These are phyloP conservation scores for baker's yeast (Saccharomyces cerevisiae) DNA, from an alignment of 805 yeast species.

Conservation along the genomic window DNA sequence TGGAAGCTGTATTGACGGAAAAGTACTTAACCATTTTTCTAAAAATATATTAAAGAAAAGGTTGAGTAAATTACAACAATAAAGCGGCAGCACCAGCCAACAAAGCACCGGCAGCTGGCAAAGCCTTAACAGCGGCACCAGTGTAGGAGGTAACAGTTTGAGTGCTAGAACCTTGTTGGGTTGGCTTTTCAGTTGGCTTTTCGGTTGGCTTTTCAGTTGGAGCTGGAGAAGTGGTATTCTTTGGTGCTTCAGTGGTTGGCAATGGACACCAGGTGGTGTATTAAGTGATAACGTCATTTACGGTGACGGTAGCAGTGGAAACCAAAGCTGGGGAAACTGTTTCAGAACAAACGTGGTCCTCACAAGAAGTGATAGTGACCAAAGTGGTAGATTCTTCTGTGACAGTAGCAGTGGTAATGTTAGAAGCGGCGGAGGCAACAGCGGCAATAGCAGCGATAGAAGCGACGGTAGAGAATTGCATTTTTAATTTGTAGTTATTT, in stretches of 20 bases:
- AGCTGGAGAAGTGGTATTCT: slow-evolving; percentile 17
- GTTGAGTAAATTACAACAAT: slow-evolving; percentile 33
- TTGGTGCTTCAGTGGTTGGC: slow-evolving; percentile 16
- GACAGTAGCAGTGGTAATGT: slow-evolving; percentile 16
- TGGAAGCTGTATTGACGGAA: not conserved
- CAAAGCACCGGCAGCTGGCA: slow-evolving; percentile 42
- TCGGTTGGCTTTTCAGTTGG: slow-evolving; percentile 12
- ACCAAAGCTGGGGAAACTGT: slow-evolving; percentile 12
- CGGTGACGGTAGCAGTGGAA: slow-evolving; percentile 19
- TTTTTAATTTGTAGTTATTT: slow-evolving; percentile 15
- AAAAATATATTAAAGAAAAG: slow-evolving; percentile 2
- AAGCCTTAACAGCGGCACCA: slow-evolving; percentile 39
- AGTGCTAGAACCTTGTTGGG: slow-evolving; percentile 14
- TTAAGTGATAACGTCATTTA: slow-evolving; percentile 22
- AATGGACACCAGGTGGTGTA: slow-evolving; percentile 31
- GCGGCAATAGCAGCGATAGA: slow-evolving; percentile 27
- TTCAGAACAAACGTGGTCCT: slow-evolving; percentile 6
- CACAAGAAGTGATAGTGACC: slow-evolving; percentile 12
- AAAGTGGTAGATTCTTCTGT: slow-evolving; percentile 2
- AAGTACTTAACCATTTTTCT: slow-evolving; percentile 1
- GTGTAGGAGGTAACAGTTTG: slow-evolving; percentile 28
- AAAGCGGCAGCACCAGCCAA: slow-evolving; percentile 44
- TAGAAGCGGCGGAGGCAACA: slow-evolving; percentile 21
- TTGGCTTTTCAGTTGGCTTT: not conserved
- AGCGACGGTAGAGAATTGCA: slow-evolving; percentile 37